These are phyloP conservation scores for Solanum aculeatissimum DNA, from an alignment of 305 asterid genomes.

Conservation along the genomic window DNA sequence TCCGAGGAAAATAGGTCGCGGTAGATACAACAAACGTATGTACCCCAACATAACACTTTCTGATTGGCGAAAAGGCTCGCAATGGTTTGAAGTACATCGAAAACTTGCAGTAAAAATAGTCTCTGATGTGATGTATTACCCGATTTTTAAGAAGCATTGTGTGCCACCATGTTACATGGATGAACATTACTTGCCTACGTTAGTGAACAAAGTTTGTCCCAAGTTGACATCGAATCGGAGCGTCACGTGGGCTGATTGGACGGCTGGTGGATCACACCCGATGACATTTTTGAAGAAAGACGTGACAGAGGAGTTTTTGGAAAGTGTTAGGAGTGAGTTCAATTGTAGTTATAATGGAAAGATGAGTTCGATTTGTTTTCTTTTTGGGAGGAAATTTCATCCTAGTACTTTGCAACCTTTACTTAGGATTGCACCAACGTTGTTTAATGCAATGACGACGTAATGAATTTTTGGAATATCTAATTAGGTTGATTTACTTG, in stretches of 20 bases:
- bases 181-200: conserved; percentile 64
- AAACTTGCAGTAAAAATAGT: conserved; percentile 37
- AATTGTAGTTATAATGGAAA: conserved; percentile 45
- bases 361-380: conserved; percentile 37
- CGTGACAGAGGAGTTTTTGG: conserved; percentile 25
- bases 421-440: conserved; percentile 37
- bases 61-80: conserved; percentile 71
- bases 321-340: conserved; percentile 20
- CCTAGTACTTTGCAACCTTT: conserved; percentile 51
- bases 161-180: conserved; percentile 78
- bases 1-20: conserved; percentile 44
- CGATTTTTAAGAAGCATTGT: conserved; percentile 41
- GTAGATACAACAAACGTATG: conserved; percentile 56
- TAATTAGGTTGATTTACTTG: neutral
- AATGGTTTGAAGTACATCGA: conserved; percentile 53
- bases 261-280: conserved; percentile 55
- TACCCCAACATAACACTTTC: conserved; percentile 25
- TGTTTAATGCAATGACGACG: neutral
- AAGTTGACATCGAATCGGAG: conserved; percentile 38
- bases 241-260: conserved; percentile 70
- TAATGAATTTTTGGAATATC: neutral
- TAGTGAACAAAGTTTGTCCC: conserved; percentile 41
- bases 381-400: conserved; percentile 74
- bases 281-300: conserved; percentile 22
- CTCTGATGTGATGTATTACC: conserved; percentile 36